Percentiles rank a stretch among this genome's conserved stretches.
Evolutionary conservation across 2,329 filamentous ascomycete species (phyloP).

Genomic region (Fusarium xylarioides): DNA sequence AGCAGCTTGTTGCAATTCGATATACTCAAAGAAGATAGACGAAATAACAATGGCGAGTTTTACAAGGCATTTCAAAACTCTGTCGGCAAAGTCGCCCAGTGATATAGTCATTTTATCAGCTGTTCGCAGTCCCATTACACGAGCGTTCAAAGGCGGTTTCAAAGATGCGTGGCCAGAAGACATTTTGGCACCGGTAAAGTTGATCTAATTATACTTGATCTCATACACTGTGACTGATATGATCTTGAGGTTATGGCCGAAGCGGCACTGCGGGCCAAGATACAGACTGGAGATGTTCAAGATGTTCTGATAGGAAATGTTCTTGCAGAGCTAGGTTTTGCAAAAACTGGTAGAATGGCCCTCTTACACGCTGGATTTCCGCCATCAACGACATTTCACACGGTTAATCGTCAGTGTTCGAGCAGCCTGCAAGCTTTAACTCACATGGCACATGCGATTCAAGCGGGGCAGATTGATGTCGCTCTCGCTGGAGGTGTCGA

Average conservation of each 20-base stretch:
- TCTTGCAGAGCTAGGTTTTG: slow-evolving; percentile 86
- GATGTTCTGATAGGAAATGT: slow-evolving; percentile 89
- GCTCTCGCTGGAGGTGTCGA: slow-evolving; percentile 92
- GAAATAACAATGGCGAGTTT: background rate
- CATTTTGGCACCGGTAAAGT: slow-evolving; percentile 70
- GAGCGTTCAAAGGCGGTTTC: slow-evolving; percentile 82
- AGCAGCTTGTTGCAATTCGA: background rate
- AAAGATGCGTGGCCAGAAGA: slow-evolving; percentile 91
- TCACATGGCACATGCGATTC: slow-evolving; percentile 76
- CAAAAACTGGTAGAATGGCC: slow-evolving; percentile 89
- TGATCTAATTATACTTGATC: accelerated
- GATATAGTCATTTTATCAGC: slow-evolving; percentile 89
- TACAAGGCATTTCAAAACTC: background rate
- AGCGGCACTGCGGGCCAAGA: slow-evolving; percentile 45
- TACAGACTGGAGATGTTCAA: slow-evolving; percentile 68
- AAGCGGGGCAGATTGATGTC: slow-evolving; percentile 73
- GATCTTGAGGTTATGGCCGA: background rate
- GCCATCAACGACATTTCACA: slow-evolving; percentile 77
- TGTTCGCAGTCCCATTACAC: slow-evolving; percentile 86
- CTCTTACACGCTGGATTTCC: slow-evolving; percentile 82
- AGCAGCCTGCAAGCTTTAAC: slow-evolving; percentile 81
- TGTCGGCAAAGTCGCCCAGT: slow-evolving; percentile 68
- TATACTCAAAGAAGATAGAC: background rate
- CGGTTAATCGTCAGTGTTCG: slow-evolving; percentile 87
- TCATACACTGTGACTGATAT: accelerated